Evolutionary conservation across 768 basidiomycete genomes (phyloP), one percentile per base, ranked within the genome.

Genomic region (Lactarius trivialis): DNA sequence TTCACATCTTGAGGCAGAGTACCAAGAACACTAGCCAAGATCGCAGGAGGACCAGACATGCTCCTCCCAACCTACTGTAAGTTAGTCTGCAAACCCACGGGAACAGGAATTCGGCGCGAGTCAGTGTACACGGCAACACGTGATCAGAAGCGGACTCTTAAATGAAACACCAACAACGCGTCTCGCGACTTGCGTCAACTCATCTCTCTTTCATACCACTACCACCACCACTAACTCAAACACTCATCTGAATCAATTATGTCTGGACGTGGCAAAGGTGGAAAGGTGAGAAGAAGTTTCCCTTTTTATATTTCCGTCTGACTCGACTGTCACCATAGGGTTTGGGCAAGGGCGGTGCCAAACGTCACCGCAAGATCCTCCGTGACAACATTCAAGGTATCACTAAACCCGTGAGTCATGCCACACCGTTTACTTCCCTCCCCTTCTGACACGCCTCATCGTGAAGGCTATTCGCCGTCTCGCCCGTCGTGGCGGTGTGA

Each of bases 231-330:
- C 55, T 41, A 36, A 33, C 50, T 48, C 45, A 45, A 21, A 45
- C 62, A 52, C 56, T 61, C 64, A 67, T 59, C 58, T 65, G 57
- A 72, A 54, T 56, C 66, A 79, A 74, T 48, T 15, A 93, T 95
- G 93, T 94, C 93, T 83, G 93, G 93, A 80, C 92, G 93, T 76
- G 93, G 93, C 74, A 96, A 95, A 81, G 89, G 92, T 78, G 92
- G 91, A 74, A 95, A 94, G 81, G 85, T 85, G 56, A 50, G 51
- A 36, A 48, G n/a, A 30, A 37, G 4, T 32, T 24, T 32, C 21
- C 11, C 5, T 3, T 39, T 41, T 24, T 26, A 45, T 41, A 72
- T 61, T 36, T 72, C 39, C 9, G 43, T 21, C 11, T 49, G 30
- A 28, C 36, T 7, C 36, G 68, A 15, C 11, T 39, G 21, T 50